phyloP scores from a whole-genome alignment of 176 grass and related monocot species.

The Lolium rigidum region DNA sequence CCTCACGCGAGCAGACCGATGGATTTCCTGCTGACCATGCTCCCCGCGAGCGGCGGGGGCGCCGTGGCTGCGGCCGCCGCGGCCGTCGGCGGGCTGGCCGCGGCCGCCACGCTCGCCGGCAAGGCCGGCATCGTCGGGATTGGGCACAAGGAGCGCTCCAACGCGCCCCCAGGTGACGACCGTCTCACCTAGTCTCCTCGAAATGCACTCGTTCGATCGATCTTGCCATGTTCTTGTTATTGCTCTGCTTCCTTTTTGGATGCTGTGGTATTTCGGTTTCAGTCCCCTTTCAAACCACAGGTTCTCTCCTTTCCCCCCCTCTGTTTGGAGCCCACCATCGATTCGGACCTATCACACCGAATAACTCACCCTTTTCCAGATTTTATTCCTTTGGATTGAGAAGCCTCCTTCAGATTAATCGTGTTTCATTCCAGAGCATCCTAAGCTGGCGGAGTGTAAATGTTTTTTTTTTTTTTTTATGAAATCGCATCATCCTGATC shows the following conservation, averaged over 20 bases:
- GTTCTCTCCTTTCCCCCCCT: neutral
- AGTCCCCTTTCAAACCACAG: neutral
- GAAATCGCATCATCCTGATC: neutral
- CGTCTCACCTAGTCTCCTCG: neutral
- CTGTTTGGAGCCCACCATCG: neutral
- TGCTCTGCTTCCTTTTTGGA: neutral
- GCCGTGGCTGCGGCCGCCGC: neutral
- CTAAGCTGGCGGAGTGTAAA: neutral
- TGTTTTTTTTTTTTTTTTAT: neutral
- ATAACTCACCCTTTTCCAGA: neutral
- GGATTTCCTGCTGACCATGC: conserved; percentile 7
- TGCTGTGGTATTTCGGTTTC: neutral
- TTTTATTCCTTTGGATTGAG: neutral
- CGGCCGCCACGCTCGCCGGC: conserved; percentile 1
- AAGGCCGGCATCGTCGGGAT: neutral
- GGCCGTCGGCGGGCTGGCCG: conserved; percentile 1
- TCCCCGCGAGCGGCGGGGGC: neutral
- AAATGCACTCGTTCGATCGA: neutral
- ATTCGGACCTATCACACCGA: neutral
- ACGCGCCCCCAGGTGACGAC: neutral
- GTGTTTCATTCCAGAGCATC: neutral
- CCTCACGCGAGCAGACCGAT: neutral
- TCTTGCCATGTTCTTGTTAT: neutral
- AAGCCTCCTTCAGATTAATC: too few species aligned
- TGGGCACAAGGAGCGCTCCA: neutral